Evolutionary conservation across 371 early-diverging fungal species (phyloP), one percentile per base, ranked within the genome.

Genomic region (Lichtheimia ornata): DNA sequence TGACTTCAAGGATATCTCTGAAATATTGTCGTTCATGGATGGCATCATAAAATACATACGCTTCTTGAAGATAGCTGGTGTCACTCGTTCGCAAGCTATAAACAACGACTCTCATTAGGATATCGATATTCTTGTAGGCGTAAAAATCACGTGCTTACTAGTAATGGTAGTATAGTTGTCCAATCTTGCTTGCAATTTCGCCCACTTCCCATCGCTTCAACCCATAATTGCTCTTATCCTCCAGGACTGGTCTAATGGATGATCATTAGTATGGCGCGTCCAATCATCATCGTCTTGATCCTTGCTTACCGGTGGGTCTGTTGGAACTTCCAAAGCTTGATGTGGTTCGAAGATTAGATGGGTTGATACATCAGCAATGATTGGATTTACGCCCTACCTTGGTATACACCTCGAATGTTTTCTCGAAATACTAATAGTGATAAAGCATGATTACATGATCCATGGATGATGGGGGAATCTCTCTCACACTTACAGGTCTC

Each of bases 201-300:
- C 99, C 99, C 57, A 98, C 94, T 71, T 97, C 97, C 91, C 94
- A 95, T 12, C 99, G 88, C 68, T 96, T 96, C 53, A 98, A 73
- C 2, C 95, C 97, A 72, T 97, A 96, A 55, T 91, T 86, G 35
- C 87, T 90, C 44, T 90, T 86, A 69, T 92, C 88, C 70, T 96
- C 97, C 30, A 97, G 72, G 0, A 94, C 75, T 14, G 87, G 71
- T 47, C 95, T 91, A 66, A 49, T 53, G 14, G 4, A 5, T 14
- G 2, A 0, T 9, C 6, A 35, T 35, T 11, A 35, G 35, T 2
- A 35, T 35, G 2, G 9, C 35, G 22, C n/a, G 22, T 1, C 22
- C 1, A 22, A 35, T 56, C 30, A 47, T 35, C 50, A 62, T 9
- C 17, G 1, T 13, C 4, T 17, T 11, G 22, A 9, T 18, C n/a